phyloP scores from a whole-genome alignment of 495 filamentous ascomycete species.

The Hypoxylon perforatum region DNA sequence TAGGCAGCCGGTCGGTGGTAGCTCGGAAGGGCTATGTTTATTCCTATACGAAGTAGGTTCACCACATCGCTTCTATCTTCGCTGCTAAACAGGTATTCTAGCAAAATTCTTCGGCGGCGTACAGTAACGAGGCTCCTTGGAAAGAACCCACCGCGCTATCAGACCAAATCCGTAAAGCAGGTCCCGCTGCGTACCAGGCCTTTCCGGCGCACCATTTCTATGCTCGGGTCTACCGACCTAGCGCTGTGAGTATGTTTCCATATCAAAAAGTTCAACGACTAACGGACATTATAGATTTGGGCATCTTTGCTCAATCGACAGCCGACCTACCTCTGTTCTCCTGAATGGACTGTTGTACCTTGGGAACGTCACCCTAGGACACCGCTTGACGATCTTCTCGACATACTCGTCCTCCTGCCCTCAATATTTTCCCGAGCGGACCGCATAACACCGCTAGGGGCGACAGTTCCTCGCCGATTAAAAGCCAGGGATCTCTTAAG shows the following conservation, averaged over 20 bases:
- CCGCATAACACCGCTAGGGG: constrained; percentile 42
- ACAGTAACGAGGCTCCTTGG: constrained; percentile 45
- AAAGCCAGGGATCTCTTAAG: constrained; percentile 55
- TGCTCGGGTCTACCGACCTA: constrained; percentile 57
- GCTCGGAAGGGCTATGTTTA: constrained; percentile 49
- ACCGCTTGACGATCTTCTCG: constrained; percentile 55
- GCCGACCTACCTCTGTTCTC: constrained; percentile 53
- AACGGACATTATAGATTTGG: constrained; percentile 49
- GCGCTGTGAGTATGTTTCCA: constrained; percentile 46
- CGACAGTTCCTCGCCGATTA: constrained; percentile 45
- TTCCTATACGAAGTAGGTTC: constrained; percentile 58
- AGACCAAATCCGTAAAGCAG: constrained; percentile 50
- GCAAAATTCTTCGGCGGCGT: constrained; percentile 46
- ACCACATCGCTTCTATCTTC: not conserved
- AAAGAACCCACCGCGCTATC: constrained; percentile 38
- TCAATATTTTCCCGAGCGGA: constrained; percentile 51
- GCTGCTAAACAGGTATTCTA: constrained; percentile 7
- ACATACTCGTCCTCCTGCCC: constrained; percentile 53
- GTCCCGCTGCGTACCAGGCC: constrained; percentile 50
- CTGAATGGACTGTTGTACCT: constrained; percentile 57
- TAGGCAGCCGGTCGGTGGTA: not conserved
- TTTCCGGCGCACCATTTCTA: constrained; percentile 64
- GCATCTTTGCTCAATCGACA: constrained; percentile 56
- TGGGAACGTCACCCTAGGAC: constrained; percentile 58
- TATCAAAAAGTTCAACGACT: constrained; percentile 5